These are phyloP conservation scores for Chytriomyces sp. DNA, from an alignment of 192 early-diverging fungal genomes.

Conservation along the genomic window DNA sequence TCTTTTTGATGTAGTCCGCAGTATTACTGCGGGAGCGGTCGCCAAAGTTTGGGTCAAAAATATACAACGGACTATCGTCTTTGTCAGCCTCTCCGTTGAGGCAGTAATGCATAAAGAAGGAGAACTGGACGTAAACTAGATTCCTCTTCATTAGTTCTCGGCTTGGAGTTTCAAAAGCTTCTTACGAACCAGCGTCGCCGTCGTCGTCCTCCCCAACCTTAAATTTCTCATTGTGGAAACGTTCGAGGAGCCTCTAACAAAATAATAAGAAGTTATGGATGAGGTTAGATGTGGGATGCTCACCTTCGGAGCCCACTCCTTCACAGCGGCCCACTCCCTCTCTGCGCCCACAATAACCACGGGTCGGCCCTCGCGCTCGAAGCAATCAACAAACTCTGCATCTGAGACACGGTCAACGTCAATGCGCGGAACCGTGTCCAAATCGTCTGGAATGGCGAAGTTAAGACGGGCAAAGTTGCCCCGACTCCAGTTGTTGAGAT, in stretches of 20 bases:
- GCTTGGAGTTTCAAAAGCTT: neutral
- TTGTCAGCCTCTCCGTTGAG: slow-evolving; percentile 45
- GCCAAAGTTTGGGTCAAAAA: slow-evolving; percentile 75
- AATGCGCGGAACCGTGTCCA: slow-evolving; percentile 58
- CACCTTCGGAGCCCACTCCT: slow-evolving; percentile 61
- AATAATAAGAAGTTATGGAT: neutral
- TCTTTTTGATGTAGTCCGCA: slow-evolving; percentile 25
- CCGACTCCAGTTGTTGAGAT: slow-evolving; percentile 63
- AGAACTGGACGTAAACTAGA: slow-evolving; percentile 27
- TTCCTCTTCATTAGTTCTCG: neutral
- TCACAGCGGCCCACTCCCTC: slow-evolving; percentile 57
- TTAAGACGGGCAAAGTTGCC: slow-evolving; percentile 50
- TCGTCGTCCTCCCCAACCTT: slow-evolving; percentile 83
- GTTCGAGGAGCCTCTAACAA: slow-evolving; percentile 10
- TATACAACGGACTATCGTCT: slow-evolving; percentile 80
- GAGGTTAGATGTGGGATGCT: neutral
- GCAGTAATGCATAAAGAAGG: slow-evolving; percentile 54
- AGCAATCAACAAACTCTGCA: slow-evolving; percentile 62
- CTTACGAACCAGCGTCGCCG: slow-evolving; percentile 51
- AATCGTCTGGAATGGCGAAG: slow-evolving; percentile 50
- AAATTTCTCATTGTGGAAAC: slow-evolving; percentile 65
- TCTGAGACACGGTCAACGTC: slow-evolving; percentile 54
- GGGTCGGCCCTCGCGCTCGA: slow-evolving; percentile 54
- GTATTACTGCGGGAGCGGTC: slow-evolving; percentile 43
- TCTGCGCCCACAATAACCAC: slow-evolving; percentile 64